Conservation (phyloP, 1,139 yeast species). For the Lodderomyces jiufengensis region DNA sequence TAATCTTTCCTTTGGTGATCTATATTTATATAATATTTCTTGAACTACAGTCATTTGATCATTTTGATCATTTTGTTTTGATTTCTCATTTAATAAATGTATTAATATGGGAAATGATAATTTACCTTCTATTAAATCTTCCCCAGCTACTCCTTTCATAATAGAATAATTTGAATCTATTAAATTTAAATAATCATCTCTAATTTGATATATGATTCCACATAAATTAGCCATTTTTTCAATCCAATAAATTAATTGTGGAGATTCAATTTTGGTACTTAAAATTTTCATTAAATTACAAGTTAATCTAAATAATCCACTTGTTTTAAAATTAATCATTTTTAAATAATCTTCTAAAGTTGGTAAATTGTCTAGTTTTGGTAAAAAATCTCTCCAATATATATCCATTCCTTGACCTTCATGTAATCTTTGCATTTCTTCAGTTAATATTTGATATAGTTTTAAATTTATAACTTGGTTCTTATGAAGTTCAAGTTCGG, state of each 20-base stretch:
- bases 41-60: constrained; percentile 23
- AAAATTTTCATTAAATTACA: constrained; percentile 55
- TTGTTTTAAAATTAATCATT: constrained; percentile 88
- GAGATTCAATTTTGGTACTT: too few species aligned
- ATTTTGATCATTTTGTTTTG: not conserved
- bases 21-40: constrained; percentile 18
- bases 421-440: constrained; percentile 76
- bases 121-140: constrained; percentile 87
- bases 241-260: too few species aligned
- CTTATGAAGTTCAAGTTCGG: too few species aligned
- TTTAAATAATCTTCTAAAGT: constrained; percentile 61
- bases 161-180: constrained; percentile 48
- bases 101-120: constrained; percentile 81
- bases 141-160: constrained; percentile 74
- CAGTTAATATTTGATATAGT: constrained; percentile 40
- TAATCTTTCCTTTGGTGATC: constrained; percentile 18
- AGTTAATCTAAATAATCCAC: constrained; percentile 78
- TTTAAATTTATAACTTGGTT: constrained; percentile 8
- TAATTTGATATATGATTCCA: constrained; percentile 78
- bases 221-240: constrained; percentile 70
- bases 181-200: constrained; percentile 76
- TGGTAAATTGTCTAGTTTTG: constrained; percentile 46
- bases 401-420: constrained; percentile 88
- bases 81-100: constrained; percentile 21
- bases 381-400: constrained; percentile 70